Conservation (phyloP, 768 basidiomycete genomes). For the Trametes meyenii region DNA sequence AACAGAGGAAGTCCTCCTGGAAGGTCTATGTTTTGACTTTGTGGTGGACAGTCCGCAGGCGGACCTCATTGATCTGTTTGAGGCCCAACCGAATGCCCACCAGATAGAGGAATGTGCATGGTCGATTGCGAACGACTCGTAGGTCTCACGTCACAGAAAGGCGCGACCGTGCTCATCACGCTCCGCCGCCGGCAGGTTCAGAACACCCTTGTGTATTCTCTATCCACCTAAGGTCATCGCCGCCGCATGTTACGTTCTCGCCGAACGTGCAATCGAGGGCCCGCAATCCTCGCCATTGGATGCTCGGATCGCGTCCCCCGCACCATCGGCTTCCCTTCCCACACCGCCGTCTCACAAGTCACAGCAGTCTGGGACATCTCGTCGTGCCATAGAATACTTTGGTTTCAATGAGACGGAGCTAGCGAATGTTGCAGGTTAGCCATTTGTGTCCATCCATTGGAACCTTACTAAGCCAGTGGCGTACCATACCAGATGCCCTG, state of each 20-base stretch:
- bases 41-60: slow-evolving; percentile 77
- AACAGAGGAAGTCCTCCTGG: slow-evolving; percentile 78
- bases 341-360: slow-evolving; percentile 81
- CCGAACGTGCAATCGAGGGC: slow-evolving; percentile 72
- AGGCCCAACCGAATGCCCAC: slow-evolving; percentile 49
- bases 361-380: slow-evolving; percentile 67
- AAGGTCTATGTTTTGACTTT: slow-evolving; percentile 87
- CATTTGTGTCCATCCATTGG: not conserved
- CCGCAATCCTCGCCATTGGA: slow-evolving; percentile 75
- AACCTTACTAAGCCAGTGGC: not conserved
- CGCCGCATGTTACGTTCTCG: slow-evolving; percentile 75
- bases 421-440: slow-evolving; percentile 59
- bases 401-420: slow-evolving; percentile 63
- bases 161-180: not conserved
- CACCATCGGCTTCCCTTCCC: slow-evolving; percentile 75
- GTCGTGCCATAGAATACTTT: slow-evolving; percentile 70
- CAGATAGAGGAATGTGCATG: slow-evolving; percentile 75
- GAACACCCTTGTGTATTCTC: slow-evolving; percentile 77
- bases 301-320: slow-evolving; percentile 69
- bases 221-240: slow-evolving; percentile 73
- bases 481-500: slow-evolving; percentile 52
- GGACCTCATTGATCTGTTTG: slow-evolving; percentile 73
- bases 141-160: slow-evolving; percentile 31
- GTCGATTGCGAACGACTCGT: slow-evolving; percentile 91
- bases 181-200: slow-evolving; percentile 51